These are phyloP conservation scores for Suhomyces faveliae DNA, from an alignment of 805 yeast genomes.

Conservation along the genomic window DNA sequence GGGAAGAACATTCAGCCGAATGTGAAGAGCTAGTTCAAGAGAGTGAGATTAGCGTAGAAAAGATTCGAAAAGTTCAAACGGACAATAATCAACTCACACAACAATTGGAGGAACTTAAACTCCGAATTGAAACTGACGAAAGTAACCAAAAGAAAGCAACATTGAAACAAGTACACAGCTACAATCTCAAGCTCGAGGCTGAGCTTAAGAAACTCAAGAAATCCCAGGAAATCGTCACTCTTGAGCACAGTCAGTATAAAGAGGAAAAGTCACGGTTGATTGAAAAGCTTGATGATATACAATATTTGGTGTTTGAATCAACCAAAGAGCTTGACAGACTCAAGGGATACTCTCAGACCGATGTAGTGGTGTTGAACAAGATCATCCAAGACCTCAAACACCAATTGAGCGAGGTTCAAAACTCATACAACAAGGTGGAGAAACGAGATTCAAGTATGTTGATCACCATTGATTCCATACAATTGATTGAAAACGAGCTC, in stretches of 20 bases:
- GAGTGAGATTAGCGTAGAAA: conserved; percentile 49
- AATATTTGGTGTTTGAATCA: conserved; percentile 54
- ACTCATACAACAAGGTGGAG: conserved; percentile 31
- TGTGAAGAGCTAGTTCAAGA: conserved; percentile 60
- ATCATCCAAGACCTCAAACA: conserved; percentile 52
- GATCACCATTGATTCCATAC: conserved; percentile 58
- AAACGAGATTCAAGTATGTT: conserved; percentile 48
- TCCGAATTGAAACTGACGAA: conserved; percentile 11
- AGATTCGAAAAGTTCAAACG: conserved; percentile 30
- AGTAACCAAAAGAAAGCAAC: conserved; percentile 31
- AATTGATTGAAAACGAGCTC: conserved; percentile 37
- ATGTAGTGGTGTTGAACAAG: conserved; percentile 53
- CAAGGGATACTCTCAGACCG: conserved; percentile 57
- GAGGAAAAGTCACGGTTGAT: conserved; percentile 57
- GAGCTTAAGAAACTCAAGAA: conserved; percentile 61
- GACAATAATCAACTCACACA: conserved; percentile 11
- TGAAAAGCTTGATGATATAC: conserved; percentile 59
- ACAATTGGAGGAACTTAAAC: conserved; percentile 10
- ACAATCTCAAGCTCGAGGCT: conserved; percentile 56
- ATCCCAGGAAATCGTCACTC: conserved; percentile 58
- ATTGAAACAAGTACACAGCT: conserved; percentile 39
- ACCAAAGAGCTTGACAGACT: conserved; percentile 60
- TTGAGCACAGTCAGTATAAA: conserved; percentile 64
- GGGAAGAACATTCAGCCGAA: conserved; percentile 73
- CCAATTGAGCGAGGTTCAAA: conserved; percentile 40